These are phyloP conservation scores for Plasmodium cynomolgi DNA, from an alignment of 169 alveolate species.

Conservation along the genomic window DNA sequence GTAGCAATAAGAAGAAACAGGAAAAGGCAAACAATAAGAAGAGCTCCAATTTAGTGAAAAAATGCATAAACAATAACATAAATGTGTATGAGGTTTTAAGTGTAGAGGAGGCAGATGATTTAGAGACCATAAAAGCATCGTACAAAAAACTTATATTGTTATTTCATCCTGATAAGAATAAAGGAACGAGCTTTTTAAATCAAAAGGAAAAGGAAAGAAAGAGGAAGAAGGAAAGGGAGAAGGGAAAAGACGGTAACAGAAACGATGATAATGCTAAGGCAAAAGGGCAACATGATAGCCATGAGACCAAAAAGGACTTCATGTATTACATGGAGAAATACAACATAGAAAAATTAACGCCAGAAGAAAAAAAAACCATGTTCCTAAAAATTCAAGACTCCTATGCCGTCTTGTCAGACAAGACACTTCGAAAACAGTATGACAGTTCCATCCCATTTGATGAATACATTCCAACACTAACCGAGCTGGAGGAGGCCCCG, in stretches of 20 bases:
- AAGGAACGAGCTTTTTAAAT: slow-evolving; percentile 31
- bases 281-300: background rate
- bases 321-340: slow-evolving; percentile 77
- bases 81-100: slow-evolving; percentile 81
- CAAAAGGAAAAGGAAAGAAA: slow-evolving; percentile 74
- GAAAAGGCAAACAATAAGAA: slow-evolving; percentile 45
- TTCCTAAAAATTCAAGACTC: slow-evolving; percentile 94
- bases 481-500: slow-evolving; percentile 81
- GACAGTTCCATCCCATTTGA: slow-evolving; percentile 95
- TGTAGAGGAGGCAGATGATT: slow-evolving; percentile 82
- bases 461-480: slow-evolving; percentile 91
- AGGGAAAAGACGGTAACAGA: slow-evolving; percentile 6
- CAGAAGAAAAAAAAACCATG: slow-evolving; percentile 79
- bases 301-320: slow-evolving; percentile 17
- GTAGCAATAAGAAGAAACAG: slow-evolving; percentile 20
- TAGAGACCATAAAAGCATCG: slow-evolving; percentile 76
- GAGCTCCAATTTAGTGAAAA: slow-evolving; percentile 75
- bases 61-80: slow-evolving; percentile 78
- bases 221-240: slow-evolving; percentile 64
- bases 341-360: slow-evolving; percentile 72
- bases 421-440: slow-evolving; percentile 89
- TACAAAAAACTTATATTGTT: slow-evolving; percentile 81
- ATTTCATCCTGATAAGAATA: slow-evolving; percentile 85
- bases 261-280: background rate
- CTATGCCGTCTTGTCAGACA: slow-evolving; percentile 91